A percentile compares a stretch with the other conserved stretches of the same genome.
Conservation (phyloP, 306 rosid genomes). For the Delonix regia region DNA sequence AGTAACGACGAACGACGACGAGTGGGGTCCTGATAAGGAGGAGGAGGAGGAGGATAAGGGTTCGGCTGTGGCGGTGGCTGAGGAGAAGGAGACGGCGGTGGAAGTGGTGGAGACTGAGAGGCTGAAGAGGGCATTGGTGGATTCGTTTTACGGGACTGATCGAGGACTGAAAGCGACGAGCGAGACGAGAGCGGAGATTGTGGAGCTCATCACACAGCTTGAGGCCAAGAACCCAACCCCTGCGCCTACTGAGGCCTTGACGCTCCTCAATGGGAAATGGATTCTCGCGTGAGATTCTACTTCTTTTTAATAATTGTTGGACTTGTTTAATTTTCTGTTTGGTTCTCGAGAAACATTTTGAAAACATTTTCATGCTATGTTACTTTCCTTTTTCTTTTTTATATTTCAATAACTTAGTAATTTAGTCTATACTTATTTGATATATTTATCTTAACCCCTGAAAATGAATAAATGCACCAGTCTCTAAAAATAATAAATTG, state of each 20-base stretch:
- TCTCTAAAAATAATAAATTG: neutral
- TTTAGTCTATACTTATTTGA: neutral
- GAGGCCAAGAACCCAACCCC: slow-evolving; percentile 87
- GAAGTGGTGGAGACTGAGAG: slow-evolving; percentile 51
- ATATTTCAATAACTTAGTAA: neutral
- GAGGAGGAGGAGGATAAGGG: slow-evolving; percentile 36
- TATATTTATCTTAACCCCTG: neutral
- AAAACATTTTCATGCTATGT: too few species aligned
- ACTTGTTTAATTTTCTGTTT: neutral
- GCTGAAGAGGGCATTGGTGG: slow-evolving; percentile 80
- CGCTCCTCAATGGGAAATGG: slow-evolving; percentile 91
- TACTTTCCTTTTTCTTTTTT: neutral
- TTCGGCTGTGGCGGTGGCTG: slow-evolving; percentile 41
- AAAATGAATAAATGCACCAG: neutral
- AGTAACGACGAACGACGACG: slow-evolving; percentile 48
- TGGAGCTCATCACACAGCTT: slow-evolving; percentile 84
- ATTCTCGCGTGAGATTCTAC: slow-evolving; percentile 70
- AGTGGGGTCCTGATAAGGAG: slow-evolving; percentile 54
- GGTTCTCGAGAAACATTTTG: neutral
- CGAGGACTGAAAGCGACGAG: slow-evolving; percentile 77
- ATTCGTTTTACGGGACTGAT: slow-evolving; percentile 75
- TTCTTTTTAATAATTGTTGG: neutral
- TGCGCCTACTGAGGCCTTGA: slow-evolving; percentile 85
- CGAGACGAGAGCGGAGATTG: slow-evolving; percentile 88
- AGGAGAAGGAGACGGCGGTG: slow-evolving; percentile 41